phyloP scores from a whole-genome alignment of 768 basidiomycete genomes.

The Gymnopilus dilepis region DNA sequence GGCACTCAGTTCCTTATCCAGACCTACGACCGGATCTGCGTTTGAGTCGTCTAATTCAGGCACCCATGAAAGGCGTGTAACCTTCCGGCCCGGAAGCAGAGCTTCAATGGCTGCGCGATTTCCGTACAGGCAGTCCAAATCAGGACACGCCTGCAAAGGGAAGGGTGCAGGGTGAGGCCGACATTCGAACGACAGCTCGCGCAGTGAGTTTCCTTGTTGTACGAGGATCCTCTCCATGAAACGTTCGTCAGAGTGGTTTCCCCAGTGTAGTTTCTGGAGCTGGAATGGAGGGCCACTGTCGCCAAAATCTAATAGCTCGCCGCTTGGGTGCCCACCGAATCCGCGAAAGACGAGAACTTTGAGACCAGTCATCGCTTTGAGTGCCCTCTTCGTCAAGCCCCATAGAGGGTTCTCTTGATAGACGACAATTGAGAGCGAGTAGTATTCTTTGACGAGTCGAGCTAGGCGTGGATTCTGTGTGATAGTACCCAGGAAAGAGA shows the following conservation, averaged over 20 bases:
- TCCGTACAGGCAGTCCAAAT: slow-evolving; percentile 9
- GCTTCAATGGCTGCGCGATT: slow-evolving; percentile 17
- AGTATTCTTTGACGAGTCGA: slow-evolving; percentile 8
- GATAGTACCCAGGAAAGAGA: slow-evolving; percentile 18
- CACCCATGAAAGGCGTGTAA: slow-evolving; percentile 19
- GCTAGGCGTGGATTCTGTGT: slow-evolving; percentile 11
- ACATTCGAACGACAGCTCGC: slow-evolving; percentile 15
- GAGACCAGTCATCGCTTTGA: slow-evolving; percentile 12
- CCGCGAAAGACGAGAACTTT: slow-evolving; percentile 11
- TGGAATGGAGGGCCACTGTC: neutral
- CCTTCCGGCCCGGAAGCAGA: slow-evolving; percentile 15
- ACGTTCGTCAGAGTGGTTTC: slow-evolving; percentile 13
- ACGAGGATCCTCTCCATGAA: slow-evolving; percentile 7
- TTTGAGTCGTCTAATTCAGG: slow-evolving; percentile 18
- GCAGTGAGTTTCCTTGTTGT: slow-evolving; percentile 6
- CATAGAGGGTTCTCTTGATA: slow-evolving; percentile 17
- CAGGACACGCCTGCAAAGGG: slow-evolving; percentile 7
- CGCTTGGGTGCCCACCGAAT: slow-evolving; percentile 15
- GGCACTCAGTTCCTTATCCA: slow-evolving; percentile 6
- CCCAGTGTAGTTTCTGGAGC: slow-evolving; percentile 16
- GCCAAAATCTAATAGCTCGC: slow-evolving; percentile 8
- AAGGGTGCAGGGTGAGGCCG: neutral
- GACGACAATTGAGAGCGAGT: slow-evolving; percentile 13
- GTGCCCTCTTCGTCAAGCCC: slow-evolving; percentile 8
- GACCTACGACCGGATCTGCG: neutral